Base-by-base conservation (phyloP, 768 basidiomycete genomes). In the Hygrophorus russula region DNA sequence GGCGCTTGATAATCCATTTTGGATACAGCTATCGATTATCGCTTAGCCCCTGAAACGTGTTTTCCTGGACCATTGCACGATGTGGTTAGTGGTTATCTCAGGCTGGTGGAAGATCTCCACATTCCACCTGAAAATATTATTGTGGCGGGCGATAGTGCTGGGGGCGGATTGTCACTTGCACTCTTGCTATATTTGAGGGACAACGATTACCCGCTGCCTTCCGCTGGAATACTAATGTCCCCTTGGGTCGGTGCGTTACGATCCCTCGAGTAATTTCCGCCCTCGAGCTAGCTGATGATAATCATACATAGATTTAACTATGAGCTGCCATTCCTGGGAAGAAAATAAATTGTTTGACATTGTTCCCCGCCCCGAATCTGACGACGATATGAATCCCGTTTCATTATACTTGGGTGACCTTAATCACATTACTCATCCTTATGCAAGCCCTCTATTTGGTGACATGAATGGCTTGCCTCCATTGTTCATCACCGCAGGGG, bases 321-420 rank as follows among this genome's bases (percentile, higher is more conserved):
- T 96, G 79, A 93, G 90, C 51, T 97, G 92, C 59, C 88, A 92
- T 44, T 94, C 91, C n/a, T 98, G 94, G 90, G 90, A 94, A 24
- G 86, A 84, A 44, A 97, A 97, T 59, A 79, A 83, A 19, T 64
- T 71, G n/a, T 92, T 70, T 59, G 90, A 92, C 58, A 79, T 93
- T 36, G 76, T 92, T 1, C 82, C 86, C 2, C 69, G 70, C 38
- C 87, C 87, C 4, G 64, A 70, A 1, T 67, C 73, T 31, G 80
- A 80, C 46, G 87, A 90, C 55, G 91, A 93, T 58, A 71, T 97
- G 55, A 87, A 98, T 57, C 94, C 94, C 1, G 82, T 99, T 41
- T 76, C 78, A n/a, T 82, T 93, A 53, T 96, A 97, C 56, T 79
- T 98, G 10, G 94, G 93, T 12, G 82, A 80, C 49, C 66, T 75